Evolutionary conservation across 208 protist species (phyloP), one percentile per base, ranked within the genome.

Genomic region (Trypanosoma mega): DNA sequence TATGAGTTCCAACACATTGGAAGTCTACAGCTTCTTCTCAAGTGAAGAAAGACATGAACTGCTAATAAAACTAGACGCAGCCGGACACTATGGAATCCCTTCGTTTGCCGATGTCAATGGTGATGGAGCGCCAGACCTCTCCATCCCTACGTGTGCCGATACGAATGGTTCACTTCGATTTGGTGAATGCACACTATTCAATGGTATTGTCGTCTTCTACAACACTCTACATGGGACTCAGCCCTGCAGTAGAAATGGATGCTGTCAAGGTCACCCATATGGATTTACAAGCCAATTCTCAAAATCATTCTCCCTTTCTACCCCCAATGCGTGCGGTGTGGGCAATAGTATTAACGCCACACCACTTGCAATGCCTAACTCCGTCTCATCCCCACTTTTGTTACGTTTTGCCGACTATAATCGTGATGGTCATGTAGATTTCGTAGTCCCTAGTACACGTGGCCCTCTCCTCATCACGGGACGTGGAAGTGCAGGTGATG

Each of bases 371-470:
- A 63, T 73, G 58, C n/a, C 56, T 21, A 57, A 31, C 24, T 50
- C 62, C 3, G 24, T 43, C 16, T 20, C 27, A 31, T 63, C 65
- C 9, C 82, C 86, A 44, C 72, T 85, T 2, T 7, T 89, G 21
- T 47, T 90, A 27, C 82, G 82, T 18, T 29, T 55, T 7, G 71
- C 74, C 4, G 82, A 93, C 51, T 78, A 72, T 61, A 85, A 84
- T 54, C 54, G 74, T n/a, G 81, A 91, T 65, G 61, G 82, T 18
- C 63, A 76, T 16, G 52, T 55, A 11, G 87, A 93, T 44, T 9
- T 91, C 3, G 6, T 90, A 6, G 64, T 89, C 31, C 74, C 82
- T n/a, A 90, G 74, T 56, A 81, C 72, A 55, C 63, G 67, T 20
- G 80, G 84, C 2, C 80, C 82, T 3, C 63, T 89, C 14, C 33